A percentile compares a stretch with the other conserved stretches of the same genome.
These are phyloP conservation scores for Colletotrichum theobromicola DNA, from an alignment of 2,329 filamentous ascomycete species.

Conservation along the genomic window DNA sequence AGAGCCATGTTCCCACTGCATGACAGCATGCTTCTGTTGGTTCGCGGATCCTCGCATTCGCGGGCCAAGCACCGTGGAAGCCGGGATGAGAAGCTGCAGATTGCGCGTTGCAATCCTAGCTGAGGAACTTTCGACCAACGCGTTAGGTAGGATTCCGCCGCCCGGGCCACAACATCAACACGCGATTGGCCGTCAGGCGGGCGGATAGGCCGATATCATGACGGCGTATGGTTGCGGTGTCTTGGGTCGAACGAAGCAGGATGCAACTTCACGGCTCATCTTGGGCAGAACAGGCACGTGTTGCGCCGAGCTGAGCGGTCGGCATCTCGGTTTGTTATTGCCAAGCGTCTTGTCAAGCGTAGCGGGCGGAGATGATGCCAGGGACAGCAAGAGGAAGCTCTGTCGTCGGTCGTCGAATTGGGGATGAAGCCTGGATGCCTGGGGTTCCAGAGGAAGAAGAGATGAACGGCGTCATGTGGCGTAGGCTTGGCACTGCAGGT, in stretches of 20 bases:
- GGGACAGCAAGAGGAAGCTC: slow-evolving; percentile 6
- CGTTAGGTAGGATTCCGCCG: slow-evolving; percentile 9
- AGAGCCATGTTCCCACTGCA: background rate
- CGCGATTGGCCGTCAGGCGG: slow-evolving; percentile 4
- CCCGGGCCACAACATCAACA: background rate
- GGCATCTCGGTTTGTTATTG: background rate
- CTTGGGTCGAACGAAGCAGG: background rate
- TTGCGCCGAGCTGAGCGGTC: background rate
- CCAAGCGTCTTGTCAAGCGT: slow-evolving; percentile 14
- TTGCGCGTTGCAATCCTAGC: background rate
- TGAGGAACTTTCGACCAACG: slow-evolving; percentile 4
- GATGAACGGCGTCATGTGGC: slow-evolving; percentile 19
- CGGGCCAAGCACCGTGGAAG: background rate
- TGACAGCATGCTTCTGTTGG: slow-evolving; percentile 3
- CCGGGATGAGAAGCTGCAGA: background rate
- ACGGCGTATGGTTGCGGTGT: background rate
- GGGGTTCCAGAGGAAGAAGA: background rate
- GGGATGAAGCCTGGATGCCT: slow-evolving; percentile 14
- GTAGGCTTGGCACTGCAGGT: slow-evolving; percentile 20
- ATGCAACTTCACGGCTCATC: slow-evolving; percentile 20
- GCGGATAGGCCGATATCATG: slow-evolving; percentile 10
- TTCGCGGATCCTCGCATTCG: slow-evolving; percentile 11
- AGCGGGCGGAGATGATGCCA: slow-evolving; percentile 13
- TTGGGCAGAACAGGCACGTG: slow-evolving; percentile 13
- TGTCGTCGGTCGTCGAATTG: slow-evolving; percentile 4